A percentile compares a stretch with the other conserved stretches of the same genome.
Evolutionary conservation across 306 rosid genomes (phyloP).

Genomic region (Malus asiatica): DNA sequence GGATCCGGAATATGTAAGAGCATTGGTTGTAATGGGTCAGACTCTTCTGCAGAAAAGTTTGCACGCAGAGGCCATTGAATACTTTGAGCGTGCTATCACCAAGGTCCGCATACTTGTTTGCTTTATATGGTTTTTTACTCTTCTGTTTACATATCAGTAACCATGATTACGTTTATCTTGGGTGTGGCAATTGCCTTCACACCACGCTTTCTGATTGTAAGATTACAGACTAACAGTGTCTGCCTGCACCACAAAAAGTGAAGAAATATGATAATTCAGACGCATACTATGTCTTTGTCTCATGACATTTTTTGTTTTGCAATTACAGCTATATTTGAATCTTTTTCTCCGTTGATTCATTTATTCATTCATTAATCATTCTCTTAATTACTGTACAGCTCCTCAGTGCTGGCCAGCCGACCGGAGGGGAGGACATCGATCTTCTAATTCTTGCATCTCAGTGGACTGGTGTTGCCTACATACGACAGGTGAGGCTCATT

Average conservation of each 20-base stretch:
- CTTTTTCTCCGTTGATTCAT: not conserved
- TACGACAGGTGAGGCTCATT: conserved; percentile 59
- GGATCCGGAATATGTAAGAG: conserved; percentile 69
- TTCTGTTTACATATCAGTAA: not conserved
- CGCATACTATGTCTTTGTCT: not conserved
- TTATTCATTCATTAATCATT: conserved; percentile 7
- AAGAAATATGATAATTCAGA: not conserved
- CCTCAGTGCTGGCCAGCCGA: conserved; percentile 45
- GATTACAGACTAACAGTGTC: not conserved
- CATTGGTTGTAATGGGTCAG: conserved; percentile 77
- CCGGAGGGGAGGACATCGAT: conserved; percentile 51
- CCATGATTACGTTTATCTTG: not conserved
- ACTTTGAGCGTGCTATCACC: conserved; percentile 64
- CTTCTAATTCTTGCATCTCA: conserved; percentile 77
- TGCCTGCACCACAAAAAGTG: not conserved
- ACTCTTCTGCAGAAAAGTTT: conserved; percentile 55
- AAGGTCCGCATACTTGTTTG: conserved; percentile 37
- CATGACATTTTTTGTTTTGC: not conserved
- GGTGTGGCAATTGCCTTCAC: not conserved
- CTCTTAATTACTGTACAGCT: conserved; percentile 41
- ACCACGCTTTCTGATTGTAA: not conserved
- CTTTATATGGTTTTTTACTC: not conserved
- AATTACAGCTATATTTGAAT: conserved; percentile 1
- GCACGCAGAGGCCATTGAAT: conserved; percentile 49
- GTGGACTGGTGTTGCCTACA: conserved; percentile 81